Base-by-base conservation (phyloP, 768 basidiomycete species). In the Mycena maculata region DNA sequence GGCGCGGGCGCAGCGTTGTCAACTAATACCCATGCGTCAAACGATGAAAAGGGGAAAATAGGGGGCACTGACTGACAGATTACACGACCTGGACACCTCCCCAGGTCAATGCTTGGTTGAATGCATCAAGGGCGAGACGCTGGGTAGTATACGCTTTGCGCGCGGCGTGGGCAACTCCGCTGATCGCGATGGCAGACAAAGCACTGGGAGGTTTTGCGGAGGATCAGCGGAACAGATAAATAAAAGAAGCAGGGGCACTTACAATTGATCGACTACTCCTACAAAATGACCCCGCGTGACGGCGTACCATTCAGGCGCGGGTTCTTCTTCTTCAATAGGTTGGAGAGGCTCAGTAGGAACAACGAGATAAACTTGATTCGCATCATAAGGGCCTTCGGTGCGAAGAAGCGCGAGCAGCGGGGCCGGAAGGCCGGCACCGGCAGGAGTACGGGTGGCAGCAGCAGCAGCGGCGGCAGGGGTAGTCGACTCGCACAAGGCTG, bases 71-170 rank as follows among this genome's bases (percentile, higher is more conserved):
- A 38, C 36, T 9, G 36, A 38, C 16, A 38, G 36, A 18, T 48
- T n/a, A 59, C 3, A 27, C 57, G 11, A 59, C 57, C 22, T 59
- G 57, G 5, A 59, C 57, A 13, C 57, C 45, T 7, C 57, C 57
- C 57, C 57, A 59, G 22, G 57, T 59, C 6, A 59, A 31, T 3
- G 57, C 57, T 15, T 59, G 44, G n/a, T 59, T 59, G 57, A 60
- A 60, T 15, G 59, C 59, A 20, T 13, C 9, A 36, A 60, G 47
- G 23, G 59, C 48, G 0, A 48, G 20, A 18, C 7, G 23, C 25
- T 60, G 59, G 23, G 59, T 60, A 25, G 45, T 42, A n/a, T 57
- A 57, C n/a, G n/a, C n/a, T n/a, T n/a, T n/a, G n/a, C n/a, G n/a
- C n/a, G n/a, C n/a, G n/a, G n/a, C n/a, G n/a, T 57, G 55, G 12